These are phyloP conservation scores for Pseudophaeomoniella oleicola DNA, from an alignment of 2,329 filamentous ascomycete species.

Conservation along the genomic window DNA sequence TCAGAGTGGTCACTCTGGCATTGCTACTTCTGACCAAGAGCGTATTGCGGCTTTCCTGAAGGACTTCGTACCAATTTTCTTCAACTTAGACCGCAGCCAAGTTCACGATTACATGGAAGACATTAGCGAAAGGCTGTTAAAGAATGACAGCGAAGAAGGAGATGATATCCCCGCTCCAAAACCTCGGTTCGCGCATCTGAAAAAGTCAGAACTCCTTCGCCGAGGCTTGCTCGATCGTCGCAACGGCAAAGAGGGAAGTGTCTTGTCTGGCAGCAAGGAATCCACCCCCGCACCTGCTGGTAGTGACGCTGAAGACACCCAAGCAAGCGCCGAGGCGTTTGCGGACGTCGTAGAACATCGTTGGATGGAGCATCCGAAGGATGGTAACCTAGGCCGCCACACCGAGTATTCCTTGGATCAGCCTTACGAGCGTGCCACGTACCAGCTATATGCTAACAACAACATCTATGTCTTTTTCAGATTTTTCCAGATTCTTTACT, in stretches of 20 bases:
- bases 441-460: slow-evolving; percentile 83
- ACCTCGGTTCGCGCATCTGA: slow-evolving; percentile 50
- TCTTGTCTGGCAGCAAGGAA: slow-evolving; percentile 68
- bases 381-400: slow-evolving; percentile 43
- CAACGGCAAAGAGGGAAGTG: slow-evolving; percentile 67
- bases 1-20: slow-evolving; percentile 31
- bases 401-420: slow-evolving; percentile 60
- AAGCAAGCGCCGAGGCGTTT: slow-evolving; percentile 43
- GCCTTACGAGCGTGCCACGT: slow-evolving; percentile 64
- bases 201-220: slow-evolving; percentile 63
- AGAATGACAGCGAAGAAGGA: slow-evolving; percentile 45
- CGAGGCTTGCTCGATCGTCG: slow-evolving; percentile 73
- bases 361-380: slow-evolving; percentile 47
- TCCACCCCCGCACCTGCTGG: slow-evolving; percentile 48
- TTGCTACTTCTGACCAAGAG: slow-evolving; percentile 49
- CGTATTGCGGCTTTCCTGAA: slow-evolving; percentile 63
- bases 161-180: slow-evolving; percentile 57
- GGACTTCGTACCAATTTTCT: slow-evolving; percentile 61
- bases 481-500: slow-evolving; percentile 82
- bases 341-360: slow-evolving; percentile 33
- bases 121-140: slow-evolving; percentile 54
- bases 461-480: slow-evolving; percentile 91
- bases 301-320: slow-evolving; percentile 53
- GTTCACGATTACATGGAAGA: slow-evolving; percentile 53
- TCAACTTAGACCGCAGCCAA: slow-evolving; percentile 56